Evolutionary conservation across 202 grass and related monocot genomes (phyloP).

Genomic region (Cymbopogon flexuosus): DNA sequence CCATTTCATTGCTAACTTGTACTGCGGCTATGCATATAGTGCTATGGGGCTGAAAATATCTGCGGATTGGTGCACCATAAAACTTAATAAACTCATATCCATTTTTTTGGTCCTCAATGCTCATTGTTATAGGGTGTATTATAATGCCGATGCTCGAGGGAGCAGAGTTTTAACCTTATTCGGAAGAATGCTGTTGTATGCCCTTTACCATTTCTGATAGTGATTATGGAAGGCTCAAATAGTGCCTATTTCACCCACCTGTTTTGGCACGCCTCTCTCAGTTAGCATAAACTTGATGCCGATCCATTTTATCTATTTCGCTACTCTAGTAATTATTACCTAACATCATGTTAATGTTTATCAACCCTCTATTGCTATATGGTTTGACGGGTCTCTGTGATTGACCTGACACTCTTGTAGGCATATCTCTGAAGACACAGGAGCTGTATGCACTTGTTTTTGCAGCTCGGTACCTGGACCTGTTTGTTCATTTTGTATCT

Average conservation of each 20-base stretch:
- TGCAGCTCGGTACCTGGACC: constrained; percentile 58
- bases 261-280: not conserved
- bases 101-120: not conserved
- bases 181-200: not conserved
- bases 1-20: no score
- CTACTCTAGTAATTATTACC: not conserved
- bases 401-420: constrained; percentile 24
- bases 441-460: constrained; percentile 64
- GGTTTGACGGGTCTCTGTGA: not conserved
- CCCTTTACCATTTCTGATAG: not conserved
- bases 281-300: not conserved
- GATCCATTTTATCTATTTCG: not conserved
- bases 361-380: not conserved
- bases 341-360: not conserved
- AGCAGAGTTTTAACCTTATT: not conserved
- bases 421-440: constrained; percentile 69
- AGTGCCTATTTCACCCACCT: not conserved
- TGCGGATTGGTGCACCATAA: not conserved
- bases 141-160: not conserved
- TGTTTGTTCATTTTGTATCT: constrained; percentile 52
- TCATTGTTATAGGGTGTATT: not conserved
- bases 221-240: not conserved
- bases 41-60: not conserved
- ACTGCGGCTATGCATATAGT: not conserved
- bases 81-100: not conserved